Evolutionary conservation across 805 yeast species (phyloP).

Genomic region (Metschnikowia koreensis): DNA sequence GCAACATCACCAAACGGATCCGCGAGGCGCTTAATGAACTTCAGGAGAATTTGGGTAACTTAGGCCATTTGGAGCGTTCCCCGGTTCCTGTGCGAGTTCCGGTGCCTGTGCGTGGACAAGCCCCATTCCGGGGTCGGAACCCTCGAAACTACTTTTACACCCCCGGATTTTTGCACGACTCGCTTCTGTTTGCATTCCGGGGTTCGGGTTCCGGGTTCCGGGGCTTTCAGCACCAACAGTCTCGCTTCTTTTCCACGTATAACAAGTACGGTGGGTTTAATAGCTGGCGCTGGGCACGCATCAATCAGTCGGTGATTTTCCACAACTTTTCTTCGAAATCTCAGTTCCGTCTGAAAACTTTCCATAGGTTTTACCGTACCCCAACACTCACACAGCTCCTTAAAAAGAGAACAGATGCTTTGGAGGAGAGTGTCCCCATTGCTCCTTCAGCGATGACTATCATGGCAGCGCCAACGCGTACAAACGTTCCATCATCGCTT

Average conservation of each 20-base stretch:
- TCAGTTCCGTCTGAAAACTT: slow-evolving; percentile 19
- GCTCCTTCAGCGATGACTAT: background rate
- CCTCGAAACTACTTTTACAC: background rate
- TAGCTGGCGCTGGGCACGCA: slow-evolving; percentile 18
- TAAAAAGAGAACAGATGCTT: slow-evolving; percentile 9
- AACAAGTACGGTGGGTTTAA: slow-evolving; percentile 6
- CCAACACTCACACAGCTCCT: slow-evolving; percentile 18
- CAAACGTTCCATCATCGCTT: slow-evolving; percentile 14
- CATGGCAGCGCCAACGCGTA: background rate
- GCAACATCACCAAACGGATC: slow-evolving; percentile 46
- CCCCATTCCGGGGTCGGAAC: slow-evolving; percentile 4
- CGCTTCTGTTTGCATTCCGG: background rate
- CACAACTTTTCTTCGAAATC: slow-evolving; percentile 17
- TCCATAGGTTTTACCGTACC: slow-evolving; percentile 12
- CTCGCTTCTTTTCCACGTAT: slow-evolving; percentile 14
- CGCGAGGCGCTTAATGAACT: slow-evolving; percentile 50
- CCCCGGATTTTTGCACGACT: background rate
- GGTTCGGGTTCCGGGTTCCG: background rate
- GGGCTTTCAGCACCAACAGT: slow-evolving; percentile 1
- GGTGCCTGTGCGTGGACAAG: slow-evolving; percentile 39
- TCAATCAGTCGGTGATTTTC: slow-evolving; percentile 15
- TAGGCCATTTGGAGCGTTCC: slow-evolving; percentile 20
- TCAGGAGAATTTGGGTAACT: slow-evolving; percentile 27
- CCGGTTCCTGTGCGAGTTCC: slow-evolving; percentile 32
- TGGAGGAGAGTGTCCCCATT: slow-evolving; percentile 4